Evolutionary conservation across 139 green algal species (phyloP), one percentile per base, ranked within the genome.

Genomic region (Choricystis sp.): DNA sequence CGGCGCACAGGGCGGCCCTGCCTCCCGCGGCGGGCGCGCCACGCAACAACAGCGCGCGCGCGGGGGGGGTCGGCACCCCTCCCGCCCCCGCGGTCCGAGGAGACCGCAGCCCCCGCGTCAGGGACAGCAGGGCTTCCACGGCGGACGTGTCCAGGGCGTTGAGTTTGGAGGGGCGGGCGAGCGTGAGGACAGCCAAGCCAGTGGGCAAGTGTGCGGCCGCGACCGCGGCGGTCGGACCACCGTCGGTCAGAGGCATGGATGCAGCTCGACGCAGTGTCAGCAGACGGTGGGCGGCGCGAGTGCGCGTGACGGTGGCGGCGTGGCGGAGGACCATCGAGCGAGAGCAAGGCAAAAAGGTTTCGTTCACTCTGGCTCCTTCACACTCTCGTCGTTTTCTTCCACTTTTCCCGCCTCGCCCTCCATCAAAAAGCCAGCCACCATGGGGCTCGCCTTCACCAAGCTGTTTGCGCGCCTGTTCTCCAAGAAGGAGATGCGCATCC

Each of bases 401-500:
- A n/a, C n/a, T n/a, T n/a, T n/a, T n/a, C n/a, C n/a, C n/a, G n/a
- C n/a, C n/a, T n/a, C n/a, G n/a, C n/a, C n/a, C n/a, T n/a, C n/a
- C n/a, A n/a, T n/a, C n/a, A n/a, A 31, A 31, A 62, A 56, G 29
- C 24, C 56, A 22, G 56, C 23, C 56, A 83, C 27, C 57, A 98
- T 98, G 92, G 92, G 92, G 55, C 77, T 97, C 57, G 79, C 89
- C 0, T 92, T 98, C 70, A 86, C 80, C 25, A 95, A 95, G 74
- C 76, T 96, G n/a, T 91, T 98, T 67, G 64, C 70, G 19, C 76
- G 83, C 29, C 84, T 95, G 16, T 92, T 95, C 70, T 87, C 79
- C 62, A 95, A 94, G 76, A 92, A 92, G 79, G 93, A 99, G 77
- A 98, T 99, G 93, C 83, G 92, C 19, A 97, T 99, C 49, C 77